Conservation (phyloP, 768 basidiomycete genomes). For the Phaeotremella skinneri region DNA sequence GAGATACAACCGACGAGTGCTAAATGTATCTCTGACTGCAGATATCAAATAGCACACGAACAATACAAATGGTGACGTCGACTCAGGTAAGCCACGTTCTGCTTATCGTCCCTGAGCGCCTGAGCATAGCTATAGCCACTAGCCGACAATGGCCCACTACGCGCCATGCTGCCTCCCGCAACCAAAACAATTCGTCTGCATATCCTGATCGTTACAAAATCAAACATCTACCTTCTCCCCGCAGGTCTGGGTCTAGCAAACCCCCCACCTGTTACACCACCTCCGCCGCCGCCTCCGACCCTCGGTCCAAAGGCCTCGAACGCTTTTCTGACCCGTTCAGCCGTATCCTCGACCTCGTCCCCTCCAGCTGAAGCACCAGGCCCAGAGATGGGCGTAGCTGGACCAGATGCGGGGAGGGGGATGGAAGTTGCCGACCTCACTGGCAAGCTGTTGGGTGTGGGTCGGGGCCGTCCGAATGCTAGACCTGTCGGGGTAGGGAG, state of each 20-base stretch:
- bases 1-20: no score
- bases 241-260: constrained; percentile 48
- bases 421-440: constrained; percentile 29
- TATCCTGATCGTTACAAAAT: no score
- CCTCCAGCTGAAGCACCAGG: constrained; percentile 1
- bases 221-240: constrained; percentile 38
- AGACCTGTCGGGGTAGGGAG: constrained; percentile 25
- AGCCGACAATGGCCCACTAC: no score
- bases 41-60: no score
- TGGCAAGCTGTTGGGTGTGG: constrained; percentile 20
- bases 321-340: constrained; percentile 37
- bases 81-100: background rate
- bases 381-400: constrained; percentile 22
- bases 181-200: no score
- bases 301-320: constrained; percentile 50
- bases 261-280: constrained; percentile 31
- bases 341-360: constrained; percentile 32
- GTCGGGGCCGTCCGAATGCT: constrained; percentile 36
- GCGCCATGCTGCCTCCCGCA: no score
- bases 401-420: constrained; percentile 33
- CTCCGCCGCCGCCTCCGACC: constrained; percentile 25
- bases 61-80: background rate
- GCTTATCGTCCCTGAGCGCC: no score
- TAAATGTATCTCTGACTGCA: background rate
- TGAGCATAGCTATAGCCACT: no score